These are phyloP conservation scores for Boeremia exigua DNA, from an alignment of 2,329 filamentous ascomycete genomes.

Conservation along the genomic window DNA sequence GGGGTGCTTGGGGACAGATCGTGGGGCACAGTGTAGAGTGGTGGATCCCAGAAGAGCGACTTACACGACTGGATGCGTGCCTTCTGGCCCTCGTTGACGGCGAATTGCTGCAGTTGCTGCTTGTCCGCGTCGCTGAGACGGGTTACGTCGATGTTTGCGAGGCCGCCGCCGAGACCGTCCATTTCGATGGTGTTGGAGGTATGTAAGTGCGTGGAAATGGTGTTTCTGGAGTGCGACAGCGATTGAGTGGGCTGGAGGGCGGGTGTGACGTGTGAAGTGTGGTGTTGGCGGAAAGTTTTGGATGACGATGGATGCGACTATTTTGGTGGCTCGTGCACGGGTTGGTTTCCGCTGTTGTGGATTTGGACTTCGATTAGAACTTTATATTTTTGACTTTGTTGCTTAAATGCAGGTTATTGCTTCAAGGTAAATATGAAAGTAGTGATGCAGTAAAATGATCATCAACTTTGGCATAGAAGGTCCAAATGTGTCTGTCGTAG, in stretches of 20 bases:
- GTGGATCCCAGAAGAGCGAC: too few relatives aligned
- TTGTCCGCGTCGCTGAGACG: constrained; percentile 83
- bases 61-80: constrained; percentile 67
- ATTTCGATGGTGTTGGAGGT: constrained; percentile 22
- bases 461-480: too few relatives aligned
- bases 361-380: neutral
- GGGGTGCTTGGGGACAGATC: too few relatives aligned
- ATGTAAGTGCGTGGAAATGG: neutral
- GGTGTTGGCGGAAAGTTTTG: constrained; percentile 20
- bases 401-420: too few relatives aligned
- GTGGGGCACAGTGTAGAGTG: too few relatives aligned
- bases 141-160: constrained; percentile 67
- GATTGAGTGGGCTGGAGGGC: neutral
- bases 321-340: constrained; percentile 4
- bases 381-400: too few relatives aligned
- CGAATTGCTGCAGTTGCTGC: constrained; percentile 84
- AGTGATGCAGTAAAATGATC: too few relatives aligned
- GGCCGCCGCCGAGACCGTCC: constrained; percentile 51
- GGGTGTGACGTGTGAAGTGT: neutral
- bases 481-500: too few relatives aligned
- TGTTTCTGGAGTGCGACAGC: too few relatives aligned
- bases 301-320: constrained; percentile 8
- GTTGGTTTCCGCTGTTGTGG: too few relatives aligned
- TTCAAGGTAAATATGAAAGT: too few relatives aligned
- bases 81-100: constrained; percentile 85